Evolutionary conservation across 257 asterid genomes (phyloP), one percentile per base, ranked within the genome.

Genomic region (Thymus mandschuricus): DNA sequence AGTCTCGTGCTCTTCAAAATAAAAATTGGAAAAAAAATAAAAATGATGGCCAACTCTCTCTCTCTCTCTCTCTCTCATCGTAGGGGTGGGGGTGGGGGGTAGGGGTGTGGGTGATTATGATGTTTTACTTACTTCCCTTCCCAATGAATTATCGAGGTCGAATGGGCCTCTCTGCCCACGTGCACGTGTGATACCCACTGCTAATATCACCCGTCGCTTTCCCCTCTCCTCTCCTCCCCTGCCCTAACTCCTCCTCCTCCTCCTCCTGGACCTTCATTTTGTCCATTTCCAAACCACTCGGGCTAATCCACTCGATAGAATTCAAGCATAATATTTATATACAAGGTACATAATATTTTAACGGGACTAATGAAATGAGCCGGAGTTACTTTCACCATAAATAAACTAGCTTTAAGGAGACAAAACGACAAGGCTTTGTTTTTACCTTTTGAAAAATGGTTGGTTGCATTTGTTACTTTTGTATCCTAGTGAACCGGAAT

Each of bases 121-220:
- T 62, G 76, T 62, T 29, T 51, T 52, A 62, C 75, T 70, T 31
- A 58, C 74, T 56, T 61, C 69, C 60, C 30, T 61, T 71, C 76
- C 76, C 70, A 61, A 61, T 71, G 56, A 50, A 66, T 49, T 34
- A 10, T 21, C 21, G 21, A 21, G 21, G 21, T 54, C 11, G 29
- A 51, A 33, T 21, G 60, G 60, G 62, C 48, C 57, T 15, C 40
- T 3, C 41, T 13, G 57, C 35, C 63, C 55, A 28, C 13, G 13
- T 50, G 64, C 76, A 61, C 70, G 70, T 71, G 76, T 21, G 59
- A 35, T 60, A 34, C 66, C 49, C 44, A 38, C 44, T 38, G 6
- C 6, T 38, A 33, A 34, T 11, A 59, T 2, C 29, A 55, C 34
- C 44, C 44, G 6, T 21, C 21, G 21, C 21, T 21, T 21, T 21